Percentiles rank a stretch among this genome's conserved stretches.
These are phyloP conservation scores for Pseudogymnoascus sp. DNA, from an alignment of 2,329 filamentous ascomycete genomes.

Conservation along the genomic window DNA sequence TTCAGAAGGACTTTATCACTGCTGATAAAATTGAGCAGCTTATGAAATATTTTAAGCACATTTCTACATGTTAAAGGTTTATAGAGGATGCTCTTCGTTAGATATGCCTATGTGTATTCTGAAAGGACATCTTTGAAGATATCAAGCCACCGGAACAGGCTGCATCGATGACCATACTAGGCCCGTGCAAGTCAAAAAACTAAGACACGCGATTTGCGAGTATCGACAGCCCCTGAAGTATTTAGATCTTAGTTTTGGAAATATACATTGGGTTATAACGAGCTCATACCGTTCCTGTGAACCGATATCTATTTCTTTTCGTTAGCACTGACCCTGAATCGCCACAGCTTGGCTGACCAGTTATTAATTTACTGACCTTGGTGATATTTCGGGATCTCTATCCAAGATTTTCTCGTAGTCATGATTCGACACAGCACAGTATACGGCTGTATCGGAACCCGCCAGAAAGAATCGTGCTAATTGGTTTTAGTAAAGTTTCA, in stretches of 20 bases:
- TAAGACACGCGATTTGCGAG: slow-evolving; percentile 20
- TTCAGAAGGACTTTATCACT: too few species aligned
- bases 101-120: too few species aligned
- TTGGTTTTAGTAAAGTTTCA: too few species aligned
- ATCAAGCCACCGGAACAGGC: slow-evolving; percentile 34
- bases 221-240: background rate
- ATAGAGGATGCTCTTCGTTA: too few species aligned
- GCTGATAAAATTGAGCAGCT: too few species aligned
- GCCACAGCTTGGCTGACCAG: background rate
- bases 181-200: slow-evolving; percentile 19
- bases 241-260: background rate
- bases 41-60: too few species aligned
- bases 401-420: slow-evolving; percentile 6
- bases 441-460: background rate
- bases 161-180: slow-evolving; percentile 16
- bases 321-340: background rate
- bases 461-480: too few species aligned
- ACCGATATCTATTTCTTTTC: background rate
- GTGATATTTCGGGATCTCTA: slow-evolving; percentile 19
- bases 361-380: slow-evolving; percentile 14
- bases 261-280: background rate
- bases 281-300: background rate
- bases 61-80: too few species aligned
- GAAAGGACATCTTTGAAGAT: too few species aligned
- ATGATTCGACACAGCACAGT: background rate